Evolutionary conservation across 257 asterid species (phyloP).

Genomic region (Linderniella brevidens): DNA sequence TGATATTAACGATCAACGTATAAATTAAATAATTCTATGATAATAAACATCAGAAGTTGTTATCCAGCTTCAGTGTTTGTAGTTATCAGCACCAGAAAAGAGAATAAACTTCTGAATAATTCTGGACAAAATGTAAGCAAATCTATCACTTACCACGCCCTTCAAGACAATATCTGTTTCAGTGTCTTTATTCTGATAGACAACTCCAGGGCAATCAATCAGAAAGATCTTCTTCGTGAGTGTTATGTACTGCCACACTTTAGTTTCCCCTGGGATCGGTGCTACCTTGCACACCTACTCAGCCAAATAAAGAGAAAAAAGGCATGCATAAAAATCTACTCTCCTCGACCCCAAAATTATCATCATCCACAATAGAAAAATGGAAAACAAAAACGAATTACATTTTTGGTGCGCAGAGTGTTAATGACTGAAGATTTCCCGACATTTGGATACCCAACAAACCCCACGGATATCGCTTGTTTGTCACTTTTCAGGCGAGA

Average conservation of each 20-base stretch:
- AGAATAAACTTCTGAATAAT: no score
- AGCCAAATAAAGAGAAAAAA: slow-evolving; percentile 7
- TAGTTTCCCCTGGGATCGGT: slow-evolving; percentile 95
- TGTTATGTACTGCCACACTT: slow-evolving; percentile 96
- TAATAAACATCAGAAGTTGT: no score
- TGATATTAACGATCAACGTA: background rate
- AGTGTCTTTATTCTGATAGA: slow-evolving; percentile 64
- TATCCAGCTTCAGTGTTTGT: no score
- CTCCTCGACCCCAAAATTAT: background rate
- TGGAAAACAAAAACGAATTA: slow-evolving; percentile 14
- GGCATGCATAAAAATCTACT: background rate
- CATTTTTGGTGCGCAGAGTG: slow-evolving; percentile 92
- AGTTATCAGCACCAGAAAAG: no score
- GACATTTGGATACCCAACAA: slow-evolving; percentile 94
- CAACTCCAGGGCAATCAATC: slow-evolving; percentile 97
- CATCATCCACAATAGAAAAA: background rate
- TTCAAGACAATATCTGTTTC: slow-evolving; percentile 90
- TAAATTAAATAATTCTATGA: background rate
- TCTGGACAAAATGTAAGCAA: no score
- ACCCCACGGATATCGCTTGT: slow-evolving; percentile 96
- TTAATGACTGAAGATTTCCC: slow-evolving; percentile 96
- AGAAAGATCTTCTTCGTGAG: slow-evolving; percentile 80
- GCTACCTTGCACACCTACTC: slow-evolving; percentile 89
- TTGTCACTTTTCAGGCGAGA: slow-evolving; percentile 82
- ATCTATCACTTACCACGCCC: slow-evolving; percentile 73